Percentiles rank a stretch among this genome's conserved stretches.
These are phyloP conservation scores for Psilocybe cubensis DNA, from an alignment of 768 basidiomycete genomes.

Conservation along the genomic window DNA sequence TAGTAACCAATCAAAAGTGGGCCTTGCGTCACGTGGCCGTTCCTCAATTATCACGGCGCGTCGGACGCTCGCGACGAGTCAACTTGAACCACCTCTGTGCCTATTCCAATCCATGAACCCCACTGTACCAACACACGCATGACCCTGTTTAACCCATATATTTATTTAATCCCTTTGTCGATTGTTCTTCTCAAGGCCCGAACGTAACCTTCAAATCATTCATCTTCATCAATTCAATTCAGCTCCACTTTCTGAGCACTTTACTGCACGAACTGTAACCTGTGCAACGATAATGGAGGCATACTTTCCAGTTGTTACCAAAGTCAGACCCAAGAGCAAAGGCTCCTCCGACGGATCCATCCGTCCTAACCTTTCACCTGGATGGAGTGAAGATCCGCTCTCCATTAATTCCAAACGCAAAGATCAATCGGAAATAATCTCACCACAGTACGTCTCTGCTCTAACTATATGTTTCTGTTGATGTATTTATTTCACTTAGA, in stretches of 20 bases:
- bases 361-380: not conserved
- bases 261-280: not conserved
- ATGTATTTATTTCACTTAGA: not conserved
- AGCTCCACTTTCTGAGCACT: not conserved
- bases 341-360: not conserved
- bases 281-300: slow-evolving; percentile 15
- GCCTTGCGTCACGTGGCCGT: not conserved
- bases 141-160: not conserved
- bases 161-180: not conserved
- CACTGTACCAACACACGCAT: not conserved
- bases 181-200: not conserved
- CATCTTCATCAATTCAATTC: not conserved
- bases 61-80: not conserved
- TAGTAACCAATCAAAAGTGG: not conserved
- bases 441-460: not conserved
- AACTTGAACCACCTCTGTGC: not conserved
- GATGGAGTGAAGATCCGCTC: not conserved
- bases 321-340: slow-evolving; percentile 2
- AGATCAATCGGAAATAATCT: not conserved
- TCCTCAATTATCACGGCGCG: not conserved
- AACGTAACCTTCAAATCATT: not conserved
- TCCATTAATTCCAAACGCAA: not conserved
- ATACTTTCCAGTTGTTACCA: slow-evolving; percentile 22
- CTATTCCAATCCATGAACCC: not conserved
- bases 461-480: not conserved